These are phyloP conservation scores for Xylaria sp. DNA, from an alignment of 2,329 filamentous ascomycete genomes.

Conservation along the genomic window DNA sequence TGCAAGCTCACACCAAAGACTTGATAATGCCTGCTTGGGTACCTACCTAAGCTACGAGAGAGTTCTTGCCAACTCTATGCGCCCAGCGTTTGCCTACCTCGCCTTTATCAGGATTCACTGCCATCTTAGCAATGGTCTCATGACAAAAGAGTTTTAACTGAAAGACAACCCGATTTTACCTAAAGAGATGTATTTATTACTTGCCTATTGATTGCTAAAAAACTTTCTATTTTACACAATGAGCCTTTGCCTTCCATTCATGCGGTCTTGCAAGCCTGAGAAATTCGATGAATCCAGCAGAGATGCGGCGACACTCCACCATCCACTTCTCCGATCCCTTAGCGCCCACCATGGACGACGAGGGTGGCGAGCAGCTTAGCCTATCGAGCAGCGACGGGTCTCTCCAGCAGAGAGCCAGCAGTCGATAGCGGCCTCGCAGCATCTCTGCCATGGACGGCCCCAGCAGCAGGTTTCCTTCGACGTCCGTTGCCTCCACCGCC, in stretches of 20 bases:
- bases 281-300: slow-evolving; percentile 23
- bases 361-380: slow-evolving; percentile 37
- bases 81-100: neutral
- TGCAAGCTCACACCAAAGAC: neutral
- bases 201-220: slow-evolving; percentile 16
- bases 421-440: slow-evolving; percentile 44
- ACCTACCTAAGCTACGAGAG: no score
- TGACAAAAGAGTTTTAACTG: neutral
- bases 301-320: slow-evolving; percentile 21
- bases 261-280: slow-evolving; percentile 25
- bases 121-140: slow-evolving; percentile 1
- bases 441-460: slow-evolving; percentile 48
- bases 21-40: neutral
- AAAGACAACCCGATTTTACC: slow-evolving; percentile 20
- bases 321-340: slow-evolving; percentile 27
- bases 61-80: slow-evolving; percentile 10
- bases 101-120: neutral
- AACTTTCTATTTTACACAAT: slow-evolving; percentile 16
- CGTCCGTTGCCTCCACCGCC: slow-evolving; percentile 32
- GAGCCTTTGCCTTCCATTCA: slow-evolving; percentile 21
- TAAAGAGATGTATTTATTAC: slow-evolving; percentile 28
- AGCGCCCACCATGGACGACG: slow-evolving; percentile 27
- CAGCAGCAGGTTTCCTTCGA: slow-evolving; percentile 42
- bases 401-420: slow-evolving; percentile 35
- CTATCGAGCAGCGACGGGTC: slow-evolving; percentile 40